Base-by-base conservation (phyloP, 495 filamentous ascomycete species). In the Evansstolkia leycettana region DNA sequence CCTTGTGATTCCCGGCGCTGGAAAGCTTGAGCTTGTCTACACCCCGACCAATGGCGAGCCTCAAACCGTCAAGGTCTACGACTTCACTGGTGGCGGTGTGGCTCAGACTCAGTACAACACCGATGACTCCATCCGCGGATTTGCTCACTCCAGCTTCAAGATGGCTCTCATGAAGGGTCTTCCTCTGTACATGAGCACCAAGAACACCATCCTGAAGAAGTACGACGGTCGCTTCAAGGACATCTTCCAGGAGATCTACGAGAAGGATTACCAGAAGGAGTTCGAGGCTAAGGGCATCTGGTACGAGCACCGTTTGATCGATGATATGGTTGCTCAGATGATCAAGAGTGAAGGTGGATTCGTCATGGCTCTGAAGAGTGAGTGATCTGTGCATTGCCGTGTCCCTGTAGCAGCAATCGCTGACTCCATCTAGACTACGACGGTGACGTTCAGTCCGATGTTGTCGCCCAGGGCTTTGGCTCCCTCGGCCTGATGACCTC, bases 261-360 rank as follows among this genome's bases (percentile, higher is more conserved):
- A 96, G 46, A 73, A 68, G 24, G 67, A 78, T 50, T 98, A 96
- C 70, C 76, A 80, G 69, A 72, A 73, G 53, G 73, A 81, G 32
- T 96, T 96, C 55, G 85, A 94, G 51, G 80, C 80, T 47, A 82
- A 85, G 69, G 69, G 70, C 31, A 94, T 94, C 64, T 96, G 90
- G 90, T 98, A 98, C 56, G 90, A 98, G 78, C 90, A 98, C 65
- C 80, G 90, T 46, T 69, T 98, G 39, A 96, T 98, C 52, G 90
- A 98, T 65, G 90, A 98, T 66, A 98, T 98, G 90, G 90, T 98
- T 38, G 90, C 90, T 32, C 89, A 98, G 74, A 98, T 98, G 90
- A 84, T 98, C 71, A 98, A 98, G 77, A 84, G 77, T 61, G 78
- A 80, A 48, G 86, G 90, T 40, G 90, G 90, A 39, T 93, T 83